Evolutionary conservation across 768 basidiomycete genomes (phyloP), one percentile per base, ranked within the genome.

Genomic region (Daedaleopsis sinensis): DNA sequence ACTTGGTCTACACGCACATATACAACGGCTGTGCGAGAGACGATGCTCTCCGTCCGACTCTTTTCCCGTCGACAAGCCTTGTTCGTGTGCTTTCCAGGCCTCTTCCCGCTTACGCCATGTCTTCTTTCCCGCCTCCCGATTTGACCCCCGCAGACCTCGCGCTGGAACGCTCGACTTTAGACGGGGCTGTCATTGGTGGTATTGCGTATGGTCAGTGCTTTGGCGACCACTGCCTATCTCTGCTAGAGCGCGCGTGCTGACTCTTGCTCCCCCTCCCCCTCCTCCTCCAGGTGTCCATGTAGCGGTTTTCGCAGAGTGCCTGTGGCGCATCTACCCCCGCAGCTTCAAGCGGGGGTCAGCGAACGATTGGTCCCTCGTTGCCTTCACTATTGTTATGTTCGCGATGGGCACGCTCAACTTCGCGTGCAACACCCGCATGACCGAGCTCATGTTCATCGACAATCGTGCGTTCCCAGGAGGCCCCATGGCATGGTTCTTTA

Each of bases 391-490:
- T 38, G 16, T 57, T 4, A 18, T 61, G 11, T 71, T 71, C 54
- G 24, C 44, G 5, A 51, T 65, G 19, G 67, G 64, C n/a, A 63
- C 67, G 16, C 48, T 69, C 42, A 60, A 65, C 15, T 46, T 65
- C 35, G 70, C 58, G 9, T 58, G 52, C 27, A 64, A 68, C 24
- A 62, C 62, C 7, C 38, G 56, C 38, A 51, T 67, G 51, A 53
- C 43, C 4, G 55, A 68, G 52, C 61, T 67, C 44, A 58, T 60
- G 39, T 71, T 57, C 54, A 61, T 70, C 48, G 64, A 70, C 56
- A 44, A 67, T 37, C 68, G 70, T 13, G 49, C 58, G 38, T 67
- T 58, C 24, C 65, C 66, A 4, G 68, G 68, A 4, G 70, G 70
- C 5, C 67, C 69, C 18, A 52, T 21, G 18, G 64, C 48, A 1